Conservation (phyloP, 169 alveolate genomes). For the Eimeria necatrix region DNA sequence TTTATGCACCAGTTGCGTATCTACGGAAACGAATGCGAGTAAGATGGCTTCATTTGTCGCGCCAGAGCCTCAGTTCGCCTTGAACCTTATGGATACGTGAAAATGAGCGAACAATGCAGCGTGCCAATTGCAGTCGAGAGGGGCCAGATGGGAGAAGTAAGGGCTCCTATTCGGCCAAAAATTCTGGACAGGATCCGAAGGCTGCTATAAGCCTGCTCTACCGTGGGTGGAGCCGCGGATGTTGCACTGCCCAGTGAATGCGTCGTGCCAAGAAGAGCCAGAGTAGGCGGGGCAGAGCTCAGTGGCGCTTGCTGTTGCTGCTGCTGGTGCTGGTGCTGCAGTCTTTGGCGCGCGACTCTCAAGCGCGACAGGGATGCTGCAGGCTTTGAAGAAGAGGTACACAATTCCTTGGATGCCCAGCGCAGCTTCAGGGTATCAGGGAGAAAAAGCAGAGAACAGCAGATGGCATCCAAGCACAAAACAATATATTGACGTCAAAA, state of each 20-base stretch:
- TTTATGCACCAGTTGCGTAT: neutral
- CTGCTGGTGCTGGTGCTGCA: slow-evolving; percentile 74
- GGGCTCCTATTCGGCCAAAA: neutral
- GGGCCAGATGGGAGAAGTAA: neutral
- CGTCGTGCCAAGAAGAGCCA: neutral
- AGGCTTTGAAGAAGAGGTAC: slow-evolving; percentile 79
- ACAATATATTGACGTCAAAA: neutral
- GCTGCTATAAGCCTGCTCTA: neutral
- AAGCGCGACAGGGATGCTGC: slow-evolving; percentile 77
- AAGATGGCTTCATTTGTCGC: neutral
- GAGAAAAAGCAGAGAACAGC: slow-evolving; percentile 25
- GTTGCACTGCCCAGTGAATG: neutral
- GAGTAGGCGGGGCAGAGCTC: slow-evolving; percentile 37
- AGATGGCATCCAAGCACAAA: neutral
- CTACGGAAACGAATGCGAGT: neutral
- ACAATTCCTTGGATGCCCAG: slow-evolving; percentile 38
- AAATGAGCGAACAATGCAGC: neutral
- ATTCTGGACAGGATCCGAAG: neutral
- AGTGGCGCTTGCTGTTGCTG: slow-evolving; percentile 37
- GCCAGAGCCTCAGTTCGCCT: neutral
- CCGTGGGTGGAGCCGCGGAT: slow-evolving; percentile 17
- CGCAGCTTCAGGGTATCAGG: slow-evolving; percentile 19
- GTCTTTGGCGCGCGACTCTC: slow-evolving; percentile 79
- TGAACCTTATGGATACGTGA: neutral
- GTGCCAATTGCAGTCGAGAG: neutral